Evolutionary conservation across 306 rosid species (phyloP).

Genomic region (Fagus crenata): DNA sequence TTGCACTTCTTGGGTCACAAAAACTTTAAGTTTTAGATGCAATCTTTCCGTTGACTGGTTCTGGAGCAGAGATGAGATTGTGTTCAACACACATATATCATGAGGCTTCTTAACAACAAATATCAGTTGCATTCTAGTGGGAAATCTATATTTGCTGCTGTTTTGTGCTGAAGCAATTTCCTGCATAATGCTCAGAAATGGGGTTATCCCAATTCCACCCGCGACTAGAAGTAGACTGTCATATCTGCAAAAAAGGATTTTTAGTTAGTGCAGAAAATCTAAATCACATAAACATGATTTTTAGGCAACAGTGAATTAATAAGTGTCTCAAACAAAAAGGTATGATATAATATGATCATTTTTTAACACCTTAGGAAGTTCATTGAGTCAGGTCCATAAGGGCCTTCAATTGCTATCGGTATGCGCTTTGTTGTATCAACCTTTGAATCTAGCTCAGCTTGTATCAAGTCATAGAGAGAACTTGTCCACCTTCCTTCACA

Average conservation of each 20-base stretch:
- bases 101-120: slow-evolving; percentile 62
- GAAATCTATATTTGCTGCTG: slow-evolving; percentile 33
- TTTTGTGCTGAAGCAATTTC: slow-evolving; percentile 50
- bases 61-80: slow-evolving; percentile 56
- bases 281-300: not conserved
- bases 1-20: slow-evolving; percentile 74
- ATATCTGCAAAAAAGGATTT: slow-evolving; percentile 53
- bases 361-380: slow-evolving; percentile 59
- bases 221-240: slow-evolving; percentile 72
- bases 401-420: slow-evolving; percentile 83
- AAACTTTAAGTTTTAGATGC: slow-evolving; percentile 54
- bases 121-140: slow-evolving; percentile 59
- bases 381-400: slow-evolving; percentile 78
- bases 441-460: slow-evolving; percentile 45
- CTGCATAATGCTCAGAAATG: slow-evolving; percentile 76
- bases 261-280: slow-evolving; percentile 16
- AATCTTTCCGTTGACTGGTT: slow-evolving; percentile 42
- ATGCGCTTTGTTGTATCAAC: slow-evolving; percentile 47
- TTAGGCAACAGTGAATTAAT: not conserved
- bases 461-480: slow-evolving; percentile 61
- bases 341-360: not conserved
- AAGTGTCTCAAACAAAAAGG: slow-evolving; percentile 13
- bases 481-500: slow-evolving; percentile 81
- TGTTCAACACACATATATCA: slow-evolving; percentile 57
- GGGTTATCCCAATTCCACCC: slow-evolving; percentile 91